Evolutionary conservation across 2,329 filamentous ascomycete species (phyloP).

Genomic region (Colletotrichum chlorophyti): DNA sequence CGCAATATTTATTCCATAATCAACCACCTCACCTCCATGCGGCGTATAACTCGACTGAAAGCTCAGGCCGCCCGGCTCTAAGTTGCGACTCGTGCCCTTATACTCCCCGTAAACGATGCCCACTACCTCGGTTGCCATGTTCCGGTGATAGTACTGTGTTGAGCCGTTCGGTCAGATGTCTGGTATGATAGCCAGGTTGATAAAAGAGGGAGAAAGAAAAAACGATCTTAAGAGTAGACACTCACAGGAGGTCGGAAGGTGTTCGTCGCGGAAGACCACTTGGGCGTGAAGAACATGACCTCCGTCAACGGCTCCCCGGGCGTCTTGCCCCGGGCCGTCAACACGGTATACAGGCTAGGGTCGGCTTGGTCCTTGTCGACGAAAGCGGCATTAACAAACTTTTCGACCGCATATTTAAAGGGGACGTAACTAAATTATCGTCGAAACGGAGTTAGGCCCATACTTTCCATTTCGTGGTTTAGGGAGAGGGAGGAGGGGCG

Average conservation of each 20-base stretch:
- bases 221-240: background rate
- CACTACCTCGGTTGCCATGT: slow-evolving; percentile 59
- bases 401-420: slow-evolving; percentile 58
- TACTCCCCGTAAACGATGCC: slow-evolving; percentile 47
- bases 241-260: slow-evolving; percentile 60
- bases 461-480: too few relatives aligned
- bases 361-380: slow-evolving; percentile 69
- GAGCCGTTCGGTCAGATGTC: too few relatives aligned
- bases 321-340: slow-evolving; percentile 61
- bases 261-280: slow-evolving; percentile 64
- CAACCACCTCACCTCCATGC: slow-evolving; percentile 31
- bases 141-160: slow-evolving; percentile 66
- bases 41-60: slow-evolving; percentile 39
- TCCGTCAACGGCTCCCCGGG: slow-evolving; percentile 62
- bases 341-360: slow-evolving; percentile 66
- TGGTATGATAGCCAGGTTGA: slow-evolving; percentile 15
- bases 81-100: slow-evolving; percentile 35
- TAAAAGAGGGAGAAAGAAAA: background rate
- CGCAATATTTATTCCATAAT: too few relatives aligned
- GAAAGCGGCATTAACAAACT: slow-evolving; percentile 61
- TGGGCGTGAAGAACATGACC: slow-evolving; percentile 69
- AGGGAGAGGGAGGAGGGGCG: background rate
- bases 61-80: slow-evolving; percentile 38
- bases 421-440: slow-evolving; percentile 39
- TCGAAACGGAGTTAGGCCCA: background rate